Base-by-base conservation (phyloP, 2,329 filamentous ascomycete genomes). In the Chaetomium strumarium region DNA sequence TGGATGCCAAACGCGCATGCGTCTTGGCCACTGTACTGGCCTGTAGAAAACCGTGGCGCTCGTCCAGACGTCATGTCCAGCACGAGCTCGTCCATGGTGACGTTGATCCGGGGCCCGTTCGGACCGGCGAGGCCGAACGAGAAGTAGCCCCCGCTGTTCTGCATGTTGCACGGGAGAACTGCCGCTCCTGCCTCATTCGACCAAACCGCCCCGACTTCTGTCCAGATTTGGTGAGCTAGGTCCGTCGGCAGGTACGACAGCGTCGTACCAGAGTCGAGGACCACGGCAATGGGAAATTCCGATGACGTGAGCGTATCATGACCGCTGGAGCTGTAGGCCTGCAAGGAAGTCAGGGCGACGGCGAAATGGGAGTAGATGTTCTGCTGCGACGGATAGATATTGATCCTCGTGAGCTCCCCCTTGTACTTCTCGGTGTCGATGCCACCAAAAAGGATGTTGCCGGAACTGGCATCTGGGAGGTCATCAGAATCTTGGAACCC, bases 401-500 rank as follows among this genome's bases (percentile, higher is more conserved):
- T 74, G 29, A 90, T 72, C 6, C 75, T 79, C 42, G 76, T 74
- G 31, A 91, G 73, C 2, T 78, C 67, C 44, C 86, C 87, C 0
- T 74, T 66, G 68, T 83, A 93, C 65, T 91, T 91, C 54, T 77
- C 79, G 0, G 81, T 87, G 65, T 92, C 87, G 53, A 91, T 81
- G n/a, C 86, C 88, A 37, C 88, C 88, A 60, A 92, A 93, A 1
- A 92, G 72, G 55, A 92, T 84, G 60, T 73, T 85, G 34, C 88
- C 88, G 1, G 77, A 83, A 55, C 76, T 83, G 0, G 86, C 69
- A 53, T 73, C 74, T 67, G 36, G 9, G 0, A 16, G 7, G 14
- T 62, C 41, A 60, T 51, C 36, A 60, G 43, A 13, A 19, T 13
- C 12, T 6, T 31, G 9, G 38, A 30, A 16, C 20, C 14, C 2